phyloP scores from a whole-genome alignment of 306 rosid genomes.

The Senna siamea region DNA sequence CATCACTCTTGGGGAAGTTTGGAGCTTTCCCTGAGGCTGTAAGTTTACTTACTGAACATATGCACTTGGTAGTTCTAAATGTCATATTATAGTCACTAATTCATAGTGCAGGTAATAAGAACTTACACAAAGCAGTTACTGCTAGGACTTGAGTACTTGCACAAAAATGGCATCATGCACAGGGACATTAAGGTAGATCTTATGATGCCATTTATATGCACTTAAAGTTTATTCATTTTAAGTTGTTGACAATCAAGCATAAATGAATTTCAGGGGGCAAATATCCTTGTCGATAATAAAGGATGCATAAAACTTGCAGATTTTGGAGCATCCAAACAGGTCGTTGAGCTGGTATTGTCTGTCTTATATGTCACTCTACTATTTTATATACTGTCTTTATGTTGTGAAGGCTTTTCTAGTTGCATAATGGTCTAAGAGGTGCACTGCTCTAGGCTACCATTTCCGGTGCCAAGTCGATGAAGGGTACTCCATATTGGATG shows the following conservation, averaged over 20 bases:
- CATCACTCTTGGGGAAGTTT: slow-evolving; percentile 96
- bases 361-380: slow-evolving; percentile 32
- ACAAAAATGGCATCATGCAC: slow-evolving; percentile 97
- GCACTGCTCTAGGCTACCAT: slow-evolving; percentile 78
- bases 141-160: slow-evolving; percentile 91
- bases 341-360: slow-evolving; percentile 86
- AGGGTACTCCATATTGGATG: slow-evolving; percentile 99
- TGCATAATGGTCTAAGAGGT: slow-evolving; percentile 39
- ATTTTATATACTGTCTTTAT: slow-evolving; percentile 18
- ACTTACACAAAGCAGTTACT: slow-evolving; percentile 88
- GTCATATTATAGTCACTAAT: slow-evolving; percentile 35
- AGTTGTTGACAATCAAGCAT: slow-evolving; percentile 30
- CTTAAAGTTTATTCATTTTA: slow-evolving; percentile 20
- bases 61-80: slow-evolving; percentile 26
- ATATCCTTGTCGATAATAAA: slow-evolving; percentile 98
- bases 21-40: slow-evolving; percentile 99
- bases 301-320: slow-evolving; percentile 99
- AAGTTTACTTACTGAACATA: slow-evolving; percentile 50
- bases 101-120: slow-evolving; percentile 76
- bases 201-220: slow-evolving; percentile 26
- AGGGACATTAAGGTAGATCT: slow-evolving; percentile 87
- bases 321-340: slow-evolving; percentile 99
- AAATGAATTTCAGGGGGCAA: slow-evolving; percentile 82
- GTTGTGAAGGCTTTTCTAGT: slow-evolving; percentile 31
- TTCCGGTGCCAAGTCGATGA: slow-evolving; percentile 99